Conservation (phyloP, 768 basidiomycete species). For the Kondoa subrosea region DNA sequence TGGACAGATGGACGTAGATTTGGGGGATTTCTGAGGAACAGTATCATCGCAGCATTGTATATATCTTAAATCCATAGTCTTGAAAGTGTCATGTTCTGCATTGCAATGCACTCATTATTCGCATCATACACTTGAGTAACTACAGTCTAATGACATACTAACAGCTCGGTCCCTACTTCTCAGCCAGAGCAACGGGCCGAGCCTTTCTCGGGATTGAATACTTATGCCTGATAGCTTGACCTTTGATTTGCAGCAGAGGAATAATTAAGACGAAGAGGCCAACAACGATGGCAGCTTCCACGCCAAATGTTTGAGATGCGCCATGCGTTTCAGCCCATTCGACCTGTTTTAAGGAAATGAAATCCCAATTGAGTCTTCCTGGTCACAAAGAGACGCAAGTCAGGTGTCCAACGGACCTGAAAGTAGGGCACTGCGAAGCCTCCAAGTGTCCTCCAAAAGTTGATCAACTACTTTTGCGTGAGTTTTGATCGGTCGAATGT, state of each 20-base stretch:
- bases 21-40: slow-evolving; percentile 2
- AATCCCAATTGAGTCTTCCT: too few species aligned
- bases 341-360: slow-evolving; percentile 26
- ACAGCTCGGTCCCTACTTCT: too few species aligned
- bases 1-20: neutral
- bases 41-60: neutral
- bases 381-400: too few species aligned
- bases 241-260: slow-evolving; percentile 23
- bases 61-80: neutral
- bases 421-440: neutral
- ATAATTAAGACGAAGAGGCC: slow-evolving; percentile 8
- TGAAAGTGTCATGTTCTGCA: too few species aligned
- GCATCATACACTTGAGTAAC: too few species aligned
- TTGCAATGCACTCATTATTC: too few species aligned
- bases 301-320: slow-evolving; percentile 35
- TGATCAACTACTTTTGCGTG: too few species aligned
- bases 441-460: neutral
- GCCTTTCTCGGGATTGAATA: slow-evolving; percentile 12
- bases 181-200: too few species aligned
- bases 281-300: slow-evolving; percentile 44
- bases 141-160: too few species aligned
- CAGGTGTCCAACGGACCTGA: neutral
- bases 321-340: slow-evolving; percentile 48
- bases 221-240: slow-evolving; percentile 14
- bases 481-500: too few species aligned